Conservation (phyloP, 106 monocot species). For the Amphibolis antarctica region DNA sequence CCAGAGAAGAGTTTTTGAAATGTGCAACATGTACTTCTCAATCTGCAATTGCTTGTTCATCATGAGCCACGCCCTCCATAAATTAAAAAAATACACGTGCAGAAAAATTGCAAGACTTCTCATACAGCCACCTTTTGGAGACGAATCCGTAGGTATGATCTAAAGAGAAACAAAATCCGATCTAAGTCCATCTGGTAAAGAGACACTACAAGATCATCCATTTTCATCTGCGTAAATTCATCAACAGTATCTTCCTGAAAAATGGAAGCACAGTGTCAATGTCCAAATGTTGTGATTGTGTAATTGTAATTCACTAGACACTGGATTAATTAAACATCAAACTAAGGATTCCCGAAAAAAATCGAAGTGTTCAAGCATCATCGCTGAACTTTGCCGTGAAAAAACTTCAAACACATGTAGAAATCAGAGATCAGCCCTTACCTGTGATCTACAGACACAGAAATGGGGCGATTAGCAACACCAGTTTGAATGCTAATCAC, state of each 20-base stretch:
- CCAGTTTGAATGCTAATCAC: not conserved
- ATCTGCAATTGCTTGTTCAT: slow-evolving; percentile 30
- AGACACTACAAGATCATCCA: slow-evolving; percentile 69
- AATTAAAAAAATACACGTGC: not conserved
- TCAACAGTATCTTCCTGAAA: slow-evolving; percentile 75
- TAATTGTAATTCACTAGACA: not conserved
- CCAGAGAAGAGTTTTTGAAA: slow-evolving; percentile 55
- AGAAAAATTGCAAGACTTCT: not conserved
- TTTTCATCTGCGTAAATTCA: slow-evolving; percentile 35
- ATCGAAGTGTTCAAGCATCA: too few species aligned
- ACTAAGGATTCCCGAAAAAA: too few species aligned
- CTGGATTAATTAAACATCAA: too few species aligned
- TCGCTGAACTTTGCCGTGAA: too few species aligned
- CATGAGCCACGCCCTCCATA: not conserved
- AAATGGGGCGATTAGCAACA: too few species aligned
- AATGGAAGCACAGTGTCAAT: not conserved
- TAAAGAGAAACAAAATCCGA: slow-evolving; percentile 61
- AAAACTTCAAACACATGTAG: too few species aligned
- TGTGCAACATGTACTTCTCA: slow-evolving; percentile 70
- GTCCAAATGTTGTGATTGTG: not conserved
- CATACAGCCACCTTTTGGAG: slow-evolving; percentile 49
- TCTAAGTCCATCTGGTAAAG: slow-evolving; percentile 93
- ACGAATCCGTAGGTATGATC: slow-evolving; percentile 86
- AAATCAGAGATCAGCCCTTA: too few species aligned
- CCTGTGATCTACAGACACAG: too few species aligned